Base-by-base conservation (phyloP, 768 basidiomycete species). In the Lyophyllum atratum region DNA sequence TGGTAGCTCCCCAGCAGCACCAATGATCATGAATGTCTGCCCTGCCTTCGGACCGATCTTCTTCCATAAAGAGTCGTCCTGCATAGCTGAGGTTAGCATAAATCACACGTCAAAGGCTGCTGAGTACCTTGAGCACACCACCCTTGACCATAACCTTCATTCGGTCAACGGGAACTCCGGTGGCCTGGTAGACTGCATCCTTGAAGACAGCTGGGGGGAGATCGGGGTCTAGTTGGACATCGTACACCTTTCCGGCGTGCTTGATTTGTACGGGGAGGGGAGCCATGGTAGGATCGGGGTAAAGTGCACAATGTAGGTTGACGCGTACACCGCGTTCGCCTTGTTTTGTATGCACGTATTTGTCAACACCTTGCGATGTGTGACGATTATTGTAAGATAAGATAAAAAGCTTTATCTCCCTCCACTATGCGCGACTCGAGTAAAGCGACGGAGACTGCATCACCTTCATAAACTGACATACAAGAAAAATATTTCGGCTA, bases 111-210 rank as follows among this genome's bases (percentile, higher is more conserved):
- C 26, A 52, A 37, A 46, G 34, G 48, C 31, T 22, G 33, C 43
- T 10, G 7, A 74, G 77, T 52, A 92, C 93, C 84, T 95, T 96
- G 65, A 97, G 82, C 53, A 93, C 80, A 34, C 90, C 91, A 52
- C 91, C 91, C 70, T 97, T 98, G 70, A 95, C 82, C 90, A 97
- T 95, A 61, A 98, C 89, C 75, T 98, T 99, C 93, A 97, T 95
- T 47, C 95, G 82, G 68, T 96, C 93, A 33, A 85, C 72, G 3
- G 92, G 94, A 2, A 98, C 89, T 8, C 93, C 94, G 0, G 95
- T 98, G 45, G 80, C 75, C 42, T 87, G 81, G 66, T 90, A 91
- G 31, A 98, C 79, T 4, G 85, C 78, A 59, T 93, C 85, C 71
- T 97, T 98, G 82, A 98, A 95, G 14, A 74, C 83, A 15, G 76